A percentile compares a stretch with the other conserved stretches of the same genome.
Conservation (phyloP, 345 rosid species). For the Pugionium cornutum region DNA sequence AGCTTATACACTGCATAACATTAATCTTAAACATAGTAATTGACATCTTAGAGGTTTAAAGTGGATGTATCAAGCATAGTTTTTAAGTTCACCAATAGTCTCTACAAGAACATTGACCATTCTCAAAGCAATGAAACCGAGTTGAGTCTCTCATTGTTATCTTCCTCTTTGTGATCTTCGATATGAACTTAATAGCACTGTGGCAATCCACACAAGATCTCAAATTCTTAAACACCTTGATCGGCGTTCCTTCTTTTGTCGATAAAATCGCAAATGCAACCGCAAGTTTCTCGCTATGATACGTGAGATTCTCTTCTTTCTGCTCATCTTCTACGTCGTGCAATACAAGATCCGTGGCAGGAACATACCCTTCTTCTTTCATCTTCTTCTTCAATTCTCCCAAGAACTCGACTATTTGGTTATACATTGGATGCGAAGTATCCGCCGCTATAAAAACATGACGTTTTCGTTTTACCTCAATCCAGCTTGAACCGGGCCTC, state of each 20-base stretch:
- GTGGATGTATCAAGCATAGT: conserved; percentile 9
- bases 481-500: conserved; percentile 84
- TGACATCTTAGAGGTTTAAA: background rate
- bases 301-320: conserved; percentile 76
- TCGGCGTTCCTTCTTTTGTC: conserved; percentile 58
- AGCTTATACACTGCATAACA: conserved; percentile 13
- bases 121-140: conserved; percentile 83
- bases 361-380: conserved; percentile 87
- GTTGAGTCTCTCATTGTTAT: conserved; percentile 74
- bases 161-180: conserved; percentile 66
- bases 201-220: conserved; percentile 94
- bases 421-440: conserved; percentile 61
- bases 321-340: conserved; percentile 95
- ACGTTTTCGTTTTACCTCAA: conserved; percentile 61
- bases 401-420: conserved; percentile 62
- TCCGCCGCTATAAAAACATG: conserved; percentile 76
- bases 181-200: conserved; percentile 78
- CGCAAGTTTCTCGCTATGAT: conserved; percentile 93
- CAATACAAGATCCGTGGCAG: conserved; percentile 67
- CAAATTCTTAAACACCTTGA: conserved; percentile 82
- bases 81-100: conserved; percentile 63
- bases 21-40: background rate
- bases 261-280: conserved; percentile 81
- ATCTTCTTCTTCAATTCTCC: conserved; percentile 53
- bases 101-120: conserved; percentile 77